Conservation (phyloP, 1,284 basidiomycete species). For the Phellinidium pouzarii region DNA sequence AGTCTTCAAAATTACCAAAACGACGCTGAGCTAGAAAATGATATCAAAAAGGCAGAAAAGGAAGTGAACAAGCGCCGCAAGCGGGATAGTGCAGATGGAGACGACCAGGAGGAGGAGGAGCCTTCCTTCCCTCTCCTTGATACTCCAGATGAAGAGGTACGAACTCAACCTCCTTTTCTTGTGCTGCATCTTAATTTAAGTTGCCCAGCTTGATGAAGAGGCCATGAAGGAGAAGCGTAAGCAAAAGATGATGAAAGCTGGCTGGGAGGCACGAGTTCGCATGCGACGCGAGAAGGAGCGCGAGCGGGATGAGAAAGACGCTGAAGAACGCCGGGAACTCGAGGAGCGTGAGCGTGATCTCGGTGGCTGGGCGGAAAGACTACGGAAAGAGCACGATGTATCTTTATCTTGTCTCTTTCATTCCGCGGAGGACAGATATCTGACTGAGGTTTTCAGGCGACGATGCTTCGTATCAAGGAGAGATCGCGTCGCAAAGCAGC, state of each 20-base stretch:
- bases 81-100: constrained; percentile 63
- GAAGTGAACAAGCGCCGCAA: constrained; percentile 64
- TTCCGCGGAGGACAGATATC: constrained; percentile 1
- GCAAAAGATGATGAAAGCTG: constrained; percentile 91
- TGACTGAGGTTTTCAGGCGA: constrained; percentile 37
- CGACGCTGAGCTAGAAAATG: constrained; percentile 52
- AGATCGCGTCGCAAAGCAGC: constrained; percentile 78
- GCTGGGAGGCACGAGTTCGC: constrained; percentile 87
- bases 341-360: constrained; percentile 73
- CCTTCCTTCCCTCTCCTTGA: constrained; percentile 87
- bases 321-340: constrained; percentile 69
- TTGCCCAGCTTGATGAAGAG: constrained; percentile 77
- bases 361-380: constrained; percentile 61
- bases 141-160: constrained; percentile 80
- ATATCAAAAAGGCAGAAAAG: constrained; percentile 71
- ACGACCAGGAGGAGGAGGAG: constrained; percentile 60
- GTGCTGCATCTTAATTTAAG: background rate
- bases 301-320: constrained; percentile 71
- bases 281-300: constrained; percentile 85
- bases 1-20: constrained; percentile 75
- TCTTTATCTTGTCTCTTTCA: constrained; percentile 19
- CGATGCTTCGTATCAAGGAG: constrained; percentile 84
- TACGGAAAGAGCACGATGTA: constrained; percentile 77
- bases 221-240: constrained; percentile 91
- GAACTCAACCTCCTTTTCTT: constrained; percentile 17